Evolutionary conservation across 192 early-diverging fungal genomes (phyloP).

Genomic region (Linnemannia schmuckeri): DNA sequence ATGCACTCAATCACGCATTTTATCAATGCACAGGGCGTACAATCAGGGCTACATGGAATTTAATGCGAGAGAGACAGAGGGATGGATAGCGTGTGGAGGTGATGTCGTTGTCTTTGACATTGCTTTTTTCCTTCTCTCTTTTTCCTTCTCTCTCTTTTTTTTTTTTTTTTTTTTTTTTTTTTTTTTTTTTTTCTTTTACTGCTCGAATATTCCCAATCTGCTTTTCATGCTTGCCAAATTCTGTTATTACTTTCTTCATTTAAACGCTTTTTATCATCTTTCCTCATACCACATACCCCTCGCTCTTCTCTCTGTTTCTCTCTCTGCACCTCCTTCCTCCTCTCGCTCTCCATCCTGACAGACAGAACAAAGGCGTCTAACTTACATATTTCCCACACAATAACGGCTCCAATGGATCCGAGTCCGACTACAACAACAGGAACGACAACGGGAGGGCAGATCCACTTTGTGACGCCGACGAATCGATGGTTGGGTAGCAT

Average conservation of each 20-base stretch:
- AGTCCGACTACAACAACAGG: neutral
- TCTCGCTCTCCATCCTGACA: no score
- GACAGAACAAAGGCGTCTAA: no score
- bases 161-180: neutral
- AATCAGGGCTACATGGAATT: neutral
- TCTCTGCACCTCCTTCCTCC: no score
- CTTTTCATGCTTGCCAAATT: no score
- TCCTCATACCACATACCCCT: no score
- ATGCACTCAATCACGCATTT: neutral
- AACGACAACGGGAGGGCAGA: neutral
- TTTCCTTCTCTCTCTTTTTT: neutral
- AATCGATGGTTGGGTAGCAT: conserved; percentile 54
- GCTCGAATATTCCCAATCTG: neutral
- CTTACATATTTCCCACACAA: neutral
- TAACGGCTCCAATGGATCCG: neutral
- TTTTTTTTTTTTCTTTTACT: neutral
- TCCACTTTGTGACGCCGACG: conserved; percentile 53
- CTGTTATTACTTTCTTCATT: no score
- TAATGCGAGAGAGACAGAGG: neutral
- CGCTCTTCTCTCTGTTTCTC: no score
- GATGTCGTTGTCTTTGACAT: neutral
- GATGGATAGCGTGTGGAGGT: neutral
- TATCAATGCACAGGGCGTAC: neutral
- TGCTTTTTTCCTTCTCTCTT: neutral
- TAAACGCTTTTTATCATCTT: no score